These are phyloP conservation scores for Echeveria elegans DNA, from an alignment of 164 flowering plant species.

Conservation along the genomic window DNA sequence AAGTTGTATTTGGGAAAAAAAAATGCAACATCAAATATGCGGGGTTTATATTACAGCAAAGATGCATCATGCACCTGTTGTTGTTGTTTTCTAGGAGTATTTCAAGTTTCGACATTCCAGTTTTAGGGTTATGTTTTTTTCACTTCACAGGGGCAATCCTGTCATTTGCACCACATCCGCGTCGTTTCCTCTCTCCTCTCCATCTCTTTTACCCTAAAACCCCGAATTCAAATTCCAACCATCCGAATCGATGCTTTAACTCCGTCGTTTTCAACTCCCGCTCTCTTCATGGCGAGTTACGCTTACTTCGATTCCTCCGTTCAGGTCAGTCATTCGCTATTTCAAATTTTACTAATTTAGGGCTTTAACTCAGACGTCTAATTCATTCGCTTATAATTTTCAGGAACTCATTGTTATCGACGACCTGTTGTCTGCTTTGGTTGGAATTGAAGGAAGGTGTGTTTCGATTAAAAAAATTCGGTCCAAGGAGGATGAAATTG, in stretches of 20 bases:
- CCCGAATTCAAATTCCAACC: not conserved
- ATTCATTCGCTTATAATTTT: not conserved
- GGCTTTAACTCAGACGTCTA: not conserved
- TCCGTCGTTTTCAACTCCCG: not conserved
- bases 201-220: not conserved
- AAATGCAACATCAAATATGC: no score
- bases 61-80: no score
- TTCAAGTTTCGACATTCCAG: no score
- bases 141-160: no score
- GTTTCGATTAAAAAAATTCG: slow-evolving; percentile 52
- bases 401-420: slow-evolving; percentile 92
- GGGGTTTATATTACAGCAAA: no score
- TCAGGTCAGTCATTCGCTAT: not conserved
- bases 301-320: slow-evolving; percentile 2
- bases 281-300: not conserved
- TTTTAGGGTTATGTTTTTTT: no score
- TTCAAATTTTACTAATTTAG: not conserved
- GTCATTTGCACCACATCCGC: not conserved
- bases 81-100: no score
- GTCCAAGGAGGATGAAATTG: slow-evolving; percentile 43
- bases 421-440: slow-evolving; percentile 77
- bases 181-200: not conserved
- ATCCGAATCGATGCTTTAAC: not conserved
- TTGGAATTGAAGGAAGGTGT: slow-evolving; percentile 91
- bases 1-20: no score